Conservation (phyloP, 2,329 filamentous ascomycete species). For the Cladophialophora immunda region DNA sequence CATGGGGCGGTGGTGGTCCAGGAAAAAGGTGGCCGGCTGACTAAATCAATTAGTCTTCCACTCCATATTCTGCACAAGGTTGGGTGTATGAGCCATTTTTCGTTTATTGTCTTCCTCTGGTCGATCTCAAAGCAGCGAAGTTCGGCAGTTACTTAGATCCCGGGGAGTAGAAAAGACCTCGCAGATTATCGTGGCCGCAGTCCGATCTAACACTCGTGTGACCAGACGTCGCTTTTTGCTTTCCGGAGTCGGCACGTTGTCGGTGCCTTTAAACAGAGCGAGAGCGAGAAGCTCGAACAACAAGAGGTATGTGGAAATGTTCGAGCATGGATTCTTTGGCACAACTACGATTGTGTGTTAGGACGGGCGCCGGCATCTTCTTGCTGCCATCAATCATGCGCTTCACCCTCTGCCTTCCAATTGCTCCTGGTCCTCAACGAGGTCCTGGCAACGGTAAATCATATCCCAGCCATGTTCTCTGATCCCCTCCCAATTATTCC, state of each 20-base stretch:
- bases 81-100: conserved; percentile 17
- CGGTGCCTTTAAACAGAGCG: conserved; percentile 1
- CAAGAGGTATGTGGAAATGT: conserved; percentile 10
- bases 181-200: conserved; percentile 7
- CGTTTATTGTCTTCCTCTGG: neutral
- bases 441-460: neutral
- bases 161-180: conserved; percentile 18
- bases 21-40: conserved; percentile 3
- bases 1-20: neutral
- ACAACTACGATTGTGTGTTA: neutral
- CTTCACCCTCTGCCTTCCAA: neutral
- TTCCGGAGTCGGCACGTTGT: conserved; percentile 4
- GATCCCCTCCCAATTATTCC: neutral
- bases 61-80: neutral
- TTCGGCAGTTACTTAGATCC: conserved; percentile 7
- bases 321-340: neutral
- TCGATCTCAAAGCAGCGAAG: neutral
- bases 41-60: conserved; percentile 2
- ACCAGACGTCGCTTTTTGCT: conserved; percentile 1
- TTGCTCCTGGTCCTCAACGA: conserved; percentile 1
- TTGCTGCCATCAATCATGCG: neutral
- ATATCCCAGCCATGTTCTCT: neutral
- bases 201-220: conserved; percentile 8
- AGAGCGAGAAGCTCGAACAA: conserved; percentile 7
- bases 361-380: neutral